phyloP scores from a whole-genome alignment of 1,139 yeast species.

The Geotrichum phurueaensis region DNA sequence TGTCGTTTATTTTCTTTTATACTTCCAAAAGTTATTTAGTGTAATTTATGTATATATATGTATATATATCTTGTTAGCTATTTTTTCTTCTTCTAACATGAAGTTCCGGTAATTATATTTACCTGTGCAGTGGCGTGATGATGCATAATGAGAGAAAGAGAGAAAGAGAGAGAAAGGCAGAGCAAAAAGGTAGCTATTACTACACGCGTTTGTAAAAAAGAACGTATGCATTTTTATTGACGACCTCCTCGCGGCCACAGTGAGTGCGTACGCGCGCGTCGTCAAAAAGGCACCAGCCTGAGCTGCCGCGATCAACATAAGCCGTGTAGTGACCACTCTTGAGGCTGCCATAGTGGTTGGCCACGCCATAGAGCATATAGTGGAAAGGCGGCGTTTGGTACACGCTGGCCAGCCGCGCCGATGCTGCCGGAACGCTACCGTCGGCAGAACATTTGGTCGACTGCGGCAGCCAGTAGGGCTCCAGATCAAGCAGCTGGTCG shows the following conservation, averaged over 20 bases:
- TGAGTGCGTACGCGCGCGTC: conserved; percentile 53
- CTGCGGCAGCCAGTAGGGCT: conserved; percentile 53
- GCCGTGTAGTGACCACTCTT: conserved; percentile 92
- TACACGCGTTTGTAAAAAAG: conserved; percentile 45
- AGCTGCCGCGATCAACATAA: conserved; percentile 59
- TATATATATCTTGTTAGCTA: background rate
- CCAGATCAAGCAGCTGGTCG: conserved; percentile 49
- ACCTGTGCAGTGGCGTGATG: background rate
- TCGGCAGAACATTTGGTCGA: conserved; percentile 27
- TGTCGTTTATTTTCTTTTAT: background rate
- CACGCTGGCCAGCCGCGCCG: background rate
- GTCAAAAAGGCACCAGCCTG: conserved; percentile 72
- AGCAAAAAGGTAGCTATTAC: background rate
- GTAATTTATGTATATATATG: background rate
- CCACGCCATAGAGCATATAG: conserved; percentile 76
- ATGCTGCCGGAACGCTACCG: conserved; percentile 40
- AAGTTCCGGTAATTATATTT: background rate
- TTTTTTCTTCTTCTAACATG: background rate
- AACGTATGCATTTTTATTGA: conserved; percentile 67
- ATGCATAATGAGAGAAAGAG: background rate
- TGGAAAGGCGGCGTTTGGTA: conserved; percentile 55
- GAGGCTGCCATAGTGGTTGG: conserved; percentile 78
- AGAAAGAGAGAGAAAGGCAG: background rate
- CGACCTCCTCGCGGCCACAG: conserved; percentile 41
- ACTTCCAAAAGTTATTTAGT: background rate